A percentile compares a stretch with the other conserved stretches of the same genome.
Evolutionary conservation across 345 rosid species (phyloP).

Genomic region (Aquilaria malaccensis): DNA sequence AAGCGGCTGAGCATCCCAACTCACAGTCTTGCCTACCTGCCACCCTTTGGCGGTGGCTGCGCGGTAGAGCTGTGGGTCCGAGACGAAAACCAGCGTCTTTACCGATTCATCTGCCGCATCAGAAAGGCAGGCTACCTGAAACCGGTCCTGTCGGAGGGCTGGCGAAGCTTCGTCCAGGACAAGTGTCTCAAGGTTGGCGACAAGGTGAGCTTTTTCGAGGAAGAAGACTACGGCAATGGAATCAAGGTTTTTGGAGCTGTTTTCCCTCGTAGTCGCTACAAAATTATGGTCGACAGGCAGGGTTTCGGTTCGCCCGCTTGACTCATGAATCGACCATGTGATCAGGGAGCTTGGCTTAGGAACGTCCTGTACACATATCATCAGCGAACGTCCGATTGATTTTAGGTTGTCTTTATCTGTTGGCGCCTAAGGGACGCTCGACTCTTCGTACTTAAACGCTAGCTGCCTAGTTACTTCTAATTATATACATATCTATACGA

Average conservation of each 20-base stretch:
- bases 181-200: slow-evolving; percentile 5
- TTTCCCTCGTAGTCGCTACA: not conserved
- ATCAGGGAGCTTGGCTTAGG: too few species aligned
- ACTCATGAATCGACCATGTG: too few species aligned
- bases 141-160: not conserved
- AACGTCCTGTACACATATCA: too few species aligned
- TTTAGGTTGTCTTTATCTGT: too few species aligned
- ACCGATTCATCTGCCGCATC: not conserved
- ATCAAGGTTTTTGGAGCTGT: not conserved
- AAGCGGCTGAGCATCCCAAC: not conserved
- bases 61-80: not conserved
- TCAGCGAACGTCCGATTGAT: too few species aligned
- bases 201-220: slow-evolving; percentile 1
- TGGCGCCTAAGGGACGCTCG: too few species aligned
- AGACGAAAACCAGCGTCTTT: not conserved
- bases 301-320: too few species aligned
- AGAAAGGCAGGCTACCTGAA: not conserved
- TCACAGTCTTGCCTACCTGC: not conserved
- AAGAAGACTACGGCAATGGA: not conserved
- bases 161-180: not conserved
- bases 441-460: too few species aligned
- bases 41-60: not conserved
- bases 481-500: too few species aligned
- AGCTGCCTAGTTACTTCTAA: too few species aligned
- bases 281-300: not conserved